These are phyloP conservation scores for Plasmodium sp. DNA, from an alignment of 169 alveolate species.

Conservation along the genomic window DNA sequence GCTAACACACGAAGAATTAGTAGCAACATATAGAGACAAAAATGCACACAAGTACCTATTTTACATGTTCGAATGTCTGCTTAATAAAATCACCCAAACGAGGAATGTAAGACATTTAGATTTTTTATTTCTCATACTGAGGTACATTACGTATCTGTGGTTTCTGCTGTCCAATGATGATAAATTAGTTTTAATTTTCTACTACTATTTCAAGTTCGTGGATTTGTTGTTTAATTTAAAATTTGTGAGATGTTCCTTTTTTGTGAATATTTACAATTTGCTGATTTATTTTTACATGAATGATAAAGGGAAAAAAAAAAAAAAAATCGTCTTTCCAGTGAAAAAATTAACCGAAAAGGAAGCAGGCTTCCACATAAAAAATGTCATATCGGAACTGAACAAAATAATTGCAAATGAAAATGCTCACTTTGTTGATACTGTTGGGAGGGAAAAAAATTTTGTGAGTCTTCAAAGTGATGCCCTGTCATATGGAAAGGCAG, in stretches of 20 bases:
- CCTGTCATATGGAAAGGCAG: background rate
- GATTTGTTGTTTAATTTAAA: constrained; percentile 52
- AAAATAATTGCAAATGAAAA: constrained; percentile 36
- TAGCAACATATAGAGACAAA: constrained; percentile 31
- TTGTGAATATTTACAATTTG: constrained; percentile 32
- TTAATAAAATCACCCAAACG: constrained; percentile 28
- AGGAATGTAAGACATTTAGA: constrained; percentile 38
- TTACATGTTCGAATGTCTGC: constrained; percentile 50
- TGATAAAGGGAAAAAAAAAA: background rate
- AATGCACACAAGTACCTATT: constrained; percentile 56
- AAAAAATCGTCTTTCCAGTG: constrained; percentile 17
- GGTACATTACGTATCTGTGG: constrained; percentile 70
- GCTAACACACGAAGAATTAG: constrained; percentile 22
- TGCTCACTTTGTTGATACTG: background rate
- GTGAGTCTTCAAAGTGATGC: background rate
- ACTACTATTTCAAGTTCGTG: constrained; percentile 49
- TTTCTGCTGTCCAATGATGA: constrained; percentile 32
- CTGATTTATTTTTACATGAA: constrained; percentile 34
- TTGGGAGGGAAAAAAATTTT: constrained; percentile 3
- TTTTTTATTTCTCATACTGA: constrained; percentile 41
- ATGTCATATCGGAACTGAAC: constrained; percentile 37
- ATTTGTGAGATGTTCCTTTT: constrained; percentile 30
- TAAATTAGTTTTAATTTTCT: constrained; percentile 46
- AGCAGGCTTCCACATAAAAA: constrained; percentile 1
- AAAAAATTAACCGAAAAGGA: constrained; percentile 28